phyloP scores from a whole-genome alignment of 345 rosid genomes.

The Xanthoceras sorbifolium region DNA sequence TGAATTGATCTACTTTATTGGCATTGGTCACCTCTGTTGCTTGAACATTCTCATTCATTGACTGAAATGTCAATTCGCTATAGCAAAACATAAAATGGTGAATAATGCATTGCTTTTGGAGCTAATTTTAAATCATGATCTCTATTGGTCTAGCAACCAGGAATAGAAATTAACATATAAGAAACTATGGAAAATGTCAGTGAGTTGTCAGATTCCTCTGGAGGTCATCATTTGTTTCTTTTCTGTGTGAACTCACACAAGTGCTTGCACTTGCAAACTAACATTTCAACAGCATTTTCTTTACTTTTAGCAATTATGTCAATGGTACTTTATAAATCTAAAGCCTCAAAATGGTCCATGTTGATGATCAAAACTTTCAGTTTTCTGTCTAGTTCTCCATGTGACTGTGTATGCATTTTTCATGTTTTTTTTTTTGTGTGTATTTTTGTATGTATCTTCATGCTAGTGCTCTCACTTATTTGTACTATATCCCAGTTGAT shows the following conservation, averaged over 20 bases:
- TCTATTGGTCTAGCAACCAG: background rate
- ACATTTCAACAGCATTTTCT: background rate
- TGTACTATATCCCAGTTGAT: background rate
- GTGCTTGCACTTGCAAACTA: background rate
- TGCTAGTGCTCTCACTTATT: conserved; percentile 7
- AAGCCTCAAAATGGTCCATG: background rate
- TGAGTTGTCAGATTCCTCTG: background rate
- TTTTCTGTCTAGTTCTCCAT: background rate
- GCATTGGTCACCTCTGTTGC: background rate
- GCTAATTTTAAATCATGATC: conserved; percentile 3
- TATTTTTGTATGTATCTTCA: conserved; percentile 1
- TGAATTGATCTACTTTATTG: background rate
- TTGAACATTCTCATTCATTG: conserved; percentile 1
- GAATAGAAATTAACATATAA: background rate
- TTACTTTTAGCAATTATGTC: background rate
- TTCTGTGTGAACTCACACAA: background rate
- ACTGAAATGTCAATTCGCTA: background rate
- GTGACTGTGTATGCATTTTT: background rate
- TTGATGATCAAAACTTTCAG: background rate
- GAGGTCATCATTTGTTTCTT: background rate
- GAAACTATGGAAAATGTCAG: background rate
- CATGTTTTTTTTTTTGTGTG: background rate
- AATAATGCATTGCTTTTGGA: background rate
- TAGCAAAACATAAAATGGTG: background rate
- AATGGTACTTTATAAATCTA: background rate